These are phyloP conservation scores for Elaeagnus macrophylla DNA, from an alignment of 306 rosid genomes.

Conservation along the genomic window DNA sequence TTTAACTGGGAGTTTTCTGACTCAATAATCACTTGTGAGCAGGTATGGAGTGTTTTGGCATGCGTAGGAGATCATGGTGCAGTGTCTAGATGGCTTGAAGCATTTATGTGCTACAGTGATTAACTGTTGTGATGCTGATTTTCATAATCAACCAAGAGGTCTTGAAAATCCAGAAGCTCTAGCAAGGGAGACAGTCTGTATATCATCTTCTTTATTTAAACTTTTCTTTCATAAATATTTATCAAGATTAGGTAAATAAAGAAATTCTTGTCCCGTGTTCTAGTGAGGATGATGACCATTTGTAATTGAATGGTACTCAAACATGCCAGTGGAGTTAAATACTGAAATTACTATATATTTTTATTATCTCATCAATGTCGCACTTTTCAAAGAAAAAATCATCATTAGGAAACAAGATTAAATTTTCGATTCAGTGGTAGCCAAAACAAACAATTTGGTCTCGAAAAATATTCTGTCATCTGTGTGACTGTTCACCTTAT, in stretches of 20 bases:
- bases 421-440: not conserved
- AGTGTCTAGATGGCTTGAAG: conserved; percentile 75
- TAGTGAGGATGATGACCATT: not conserved
- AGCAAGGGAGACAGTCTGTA: conserved; percentile 88
- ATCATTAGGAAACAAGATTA: not conserved
- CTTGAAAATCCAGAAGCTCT: conserved; percentile 72
- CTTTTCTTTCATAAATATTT: conserved; percentile 18
- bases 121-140: conserved; percentile 47
- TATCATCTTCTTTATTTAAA: conserved; percentile 24
- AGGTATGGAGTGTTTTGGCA: conserved; percentile 83
- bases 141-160: conserved; percentile 46
- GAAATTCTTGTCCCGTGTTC: not conserved
- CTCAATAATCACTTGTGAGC: conserved; percentile 12
- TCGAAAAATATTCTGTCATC: not conserved
- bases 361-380: not conserved
- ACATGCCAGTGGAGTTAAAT: too few species aligned
- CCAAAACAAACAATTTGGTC: not conserved
- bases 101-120: conserved; percentile 48
- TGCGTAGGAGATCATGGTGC: conserved; percentile 65
- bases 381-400: not conserved
- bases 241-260: conserved; percentile 4
- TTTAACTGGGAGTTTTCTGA: not conserved
- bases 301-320: not conserved
- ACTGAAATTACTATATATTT: not conserved
- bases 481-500: not conserved